Evolutionary conservation across 139 green algal genomes (phyloP), one percentile per base, ranked within the genome.

Genomic region (Micractinium sp.): DNA sequence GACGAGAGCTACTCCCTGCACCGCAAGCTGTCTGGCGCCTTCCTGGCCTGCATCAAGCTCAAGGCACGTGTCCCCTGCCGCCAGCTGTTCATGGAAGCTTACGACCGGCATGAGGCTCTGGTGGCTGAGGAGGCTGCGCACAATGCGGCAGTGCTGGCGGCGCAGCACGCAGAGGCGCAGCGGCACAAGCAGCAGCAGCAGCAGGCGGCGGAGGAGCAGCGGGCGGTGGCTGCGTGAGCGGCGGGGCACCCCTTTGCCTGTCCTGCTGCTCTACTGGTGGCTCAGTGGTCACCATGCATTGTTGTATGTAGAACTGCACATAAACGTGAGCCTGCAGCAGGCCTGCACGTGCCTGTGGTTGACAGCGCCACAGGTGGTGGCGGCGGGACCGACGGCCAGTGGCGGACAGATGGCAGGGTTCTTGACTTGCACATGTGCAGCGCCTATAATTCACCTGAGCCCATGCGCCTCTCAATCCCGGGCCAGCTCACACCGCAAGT

Each of bases 41-140:
- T 99, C 92, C 90, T 99, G 77, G 96, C 96, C 29, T 99, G 97
- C 93, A 99, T 99, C 91, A 99, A 99, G 96, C 93, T 99, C 22
- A 92, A 93, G 41, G 93, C 95, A 14, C 87, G 90, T 15, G 94
- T 96, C 60, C 95, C 95, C 12, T 97, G 95, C 89, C 88, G 92
- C 22, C 77, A 94, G 67, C 82, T 97, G 63, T 96, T 97, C 77
- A 47, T 87, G 38, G 60, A 87, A 4, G 85, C 89, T 18, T 85
- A 85, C 29, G 69, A 82, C 14, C 63, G 23, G 31, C 67, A 83
- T 33, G 39, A 85, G 31, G 36, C 63, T 22, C 85, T 82, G 73
- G 16, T 36, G 25, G 36, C 29, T 38, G 23, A 25, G 13, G 83
- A 87, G 39, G 38, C 66, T 2, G 56, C 71, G 61, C 67, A 88